A percentile compares a stretch with the other conserved stretches of the same genome.
Evolutionary conservation across 306 rosid genomes (phyloP).

Genomic region (Vigna hirtella): DNA sequence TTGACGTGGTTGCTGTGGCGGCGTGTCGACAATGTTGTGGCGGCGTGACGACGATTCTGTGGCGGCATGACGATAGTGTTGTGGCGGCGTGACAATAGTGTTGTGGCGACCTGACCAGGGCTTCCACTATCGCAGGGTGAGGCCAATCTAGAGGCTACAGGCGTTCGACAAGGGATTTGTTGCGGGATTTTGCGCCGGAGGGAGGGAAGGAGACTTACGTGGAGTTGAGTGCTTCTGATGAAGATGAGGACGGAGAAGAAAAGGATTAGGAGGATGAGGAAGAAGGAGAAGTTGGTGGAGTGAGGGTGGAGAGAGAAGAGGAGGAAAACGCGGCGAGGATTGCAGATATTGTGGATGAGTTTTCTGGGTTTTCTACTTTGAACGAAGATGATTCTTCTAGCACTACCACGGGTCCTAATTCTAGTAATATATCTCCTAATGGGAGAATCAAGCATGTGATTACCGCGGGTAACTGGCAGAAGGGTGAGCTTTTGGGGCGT

Average conservation of each 20-base stretch:
- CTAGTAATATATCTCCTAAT: too few relatives aligned
- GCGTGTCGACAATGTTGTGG: too few relatives aligned
- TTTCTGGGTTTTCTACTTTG: constrained; percentile 66
- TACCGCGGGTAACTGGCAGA: too few relatives aligned
- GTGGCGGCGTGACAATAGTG: neutral
- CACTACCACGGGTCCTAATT: too few relatives aligned
- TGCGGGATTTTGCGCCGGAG: constrained; percentile 65
- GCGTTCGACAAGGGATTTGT: constrained; percentile 76
- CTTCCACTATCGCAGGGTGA: neutral
- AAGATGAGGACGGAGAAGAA: constrained; percentile 23
- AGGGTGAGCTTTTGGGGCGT: too few relatives aligned
- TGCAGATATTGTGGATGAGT: constrained; percentile 37
- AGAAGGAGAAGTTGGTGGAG: constrained; percentile 17
- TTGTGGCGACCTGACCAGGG: constrained; percentile 40
- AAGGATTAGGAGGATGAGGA: constrained; percentile 11
- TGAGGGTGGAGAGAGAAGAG: constrained; percentile 30
- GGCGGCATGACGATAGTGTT: too few relatives aligned
- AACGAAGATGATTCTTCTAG: too few relatives aligned
- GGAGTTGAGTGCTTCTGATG: constrained; percentile 26
- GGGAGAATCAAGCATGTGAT: too few relatives aligned
- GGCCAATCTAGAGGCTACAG: neutral
- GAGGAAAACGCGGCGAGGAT: constrained; percentile 44
- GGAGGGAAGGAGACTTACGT: neutral
- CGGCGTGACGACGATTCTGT: too few relatives aligned
- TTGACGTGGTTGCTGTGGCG: too few relatives aligned